phyloP scores from a whole-genome alignment of 805 yeast species.

The Candida vartiovaarae region DNA sequence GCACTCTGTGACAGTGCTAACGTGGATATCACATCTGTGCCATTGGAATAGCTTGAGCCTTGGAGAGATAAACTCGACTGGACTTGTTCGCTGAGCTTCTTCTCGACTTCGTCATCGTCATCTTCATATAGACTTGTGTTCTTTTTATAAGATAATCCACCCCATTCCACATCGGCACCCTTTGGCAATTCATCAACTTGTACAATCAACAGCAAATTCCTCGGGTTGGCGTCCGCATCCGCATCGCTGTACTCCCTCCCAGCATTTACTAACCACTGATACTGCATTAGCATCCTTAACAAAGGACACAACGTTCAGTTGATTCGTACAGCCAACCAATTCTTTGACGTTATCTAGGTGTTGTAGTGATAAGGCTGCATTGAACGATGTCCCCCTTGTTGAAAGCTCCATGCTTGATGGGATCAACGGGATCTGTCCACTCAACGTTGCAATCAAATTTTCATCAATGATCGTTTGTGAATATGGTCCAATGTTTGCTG shows the following conservation, averaged over 20 bases:
- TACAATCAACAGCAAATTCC: conserved; percentile 38
- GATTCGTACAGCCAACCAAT: conserved; percentile 39
- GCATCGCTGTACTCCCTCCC: conserved; percentile 37
- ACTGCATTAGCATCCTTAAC: conserved; percentile 32
- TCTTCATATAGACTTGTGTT: conserved; percentile 30
- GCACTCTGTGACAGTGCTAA: conserved; percentile 14
- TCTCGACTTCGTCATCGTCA: conserved; percentile 34
- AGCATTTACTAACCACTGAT: conserved; percentile 29
- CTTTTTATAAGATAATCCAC: conserved; percentile 48
- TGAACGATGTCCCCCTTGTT: conserved; percentile 20
- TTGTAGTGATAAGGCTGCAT: conserved; percentile 58
- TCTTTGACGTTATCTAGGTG: conserved; percentile 61
- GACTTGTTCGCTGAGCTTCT: background rate
- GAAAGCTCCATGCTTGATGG: conserved; percentile 61
- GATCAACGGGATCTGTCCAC: conserved; percentile 87
- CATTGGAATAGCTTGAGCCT: conserved; percentile 9
- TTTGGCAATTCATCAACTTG: conserved; percentile 55
- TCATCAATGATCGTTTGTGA: conserved; percentile 69
- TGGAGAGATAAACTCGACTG: conserved; percentile 1
- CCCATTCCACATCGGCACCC: conserved; percentile 67
- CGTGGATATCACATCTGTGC: conserved; percentile 15
- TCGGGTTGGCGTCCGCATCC: conserved; percentile 20
- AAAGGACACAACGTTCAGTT: conserved; percentile 49
- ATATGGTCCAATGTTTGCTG: conserved; percentile 96
- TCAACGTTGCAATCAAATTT: conserved; percentile 48